Evolutionary conservation across 2,329 filamentous ascomycete genomes (phyloP).

Genomic region (Escovopsis sp.): DNA sequence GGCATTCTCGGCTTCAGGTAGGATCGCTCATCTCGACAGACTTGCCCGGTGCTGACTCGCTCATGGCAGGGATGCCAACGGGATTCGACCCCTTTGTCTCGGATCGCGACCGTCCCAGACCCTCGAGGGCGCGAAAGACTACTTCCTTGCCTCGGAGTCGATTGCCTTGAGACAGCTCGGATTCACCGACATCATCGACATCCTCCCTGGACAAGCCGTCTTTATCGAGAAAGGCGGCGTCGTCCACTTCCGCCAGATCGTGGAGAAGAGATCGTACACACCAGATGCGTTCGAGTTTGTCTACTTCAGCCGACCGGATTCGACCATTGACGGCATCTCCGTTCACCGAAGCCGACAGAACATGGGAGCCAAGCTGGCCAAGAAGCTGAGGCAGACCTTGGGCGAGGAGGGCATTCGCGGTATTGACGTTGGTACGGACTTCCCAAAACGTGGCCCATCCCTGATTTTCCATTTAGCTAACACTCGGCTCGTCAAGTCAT

Average conservation of each 20-base stretch:
- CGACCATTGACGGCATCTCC: conserved; percentile 73
- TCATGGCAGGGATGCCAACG: conserved; percentile 26
- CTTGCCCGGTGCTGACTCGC: background rate
- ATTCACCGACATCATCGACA: conserved; percentile 61
- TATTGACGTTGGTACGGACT: conserved; percentile 47
- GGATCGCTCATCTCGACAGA: conserved; percentile 31
- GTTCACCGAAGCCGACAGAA: conserved; percentile 71
- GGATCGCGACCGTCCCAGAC: conserved; percentile 57
- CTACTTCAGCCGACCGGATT: conserved; percentile 75
- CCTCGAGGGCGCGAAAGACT: conserved; percentile 52
- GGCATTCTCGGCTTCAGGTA: background rate
- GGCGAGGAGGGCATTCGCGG: conserved; percentile 55
- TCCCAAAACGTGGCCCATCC: no score
- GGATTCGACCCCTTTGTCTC: conserved; percentile 69
- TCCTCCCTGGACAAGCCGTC: conserved; percentile 71
- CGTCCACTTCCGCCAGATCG: conserved; percentile 64
- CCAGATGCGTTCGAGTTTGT: conserved; percentile 74
- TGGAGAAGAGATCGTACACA: conserved; percentile 51
- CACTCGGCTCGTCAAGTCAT: conserved; percentile 38
- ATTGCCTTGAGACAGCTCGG: conserved; percentile 71
- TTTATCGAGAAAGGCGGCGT: conserved; percentile 66
- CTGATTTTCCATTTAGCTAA: background rate
- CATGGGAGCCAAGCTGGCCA: conserved; percentile 72
- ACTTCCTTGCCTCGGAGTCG: conserved; percentile 84
- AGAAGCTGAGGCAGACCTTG: conserved; percentile 52